Percentiles rank a stretch among this genome's conserved stretches.
Conservation (phyloP, 192 early-diverging fungal genomes). For the Lunasporangiospora selenospora region DNA sequence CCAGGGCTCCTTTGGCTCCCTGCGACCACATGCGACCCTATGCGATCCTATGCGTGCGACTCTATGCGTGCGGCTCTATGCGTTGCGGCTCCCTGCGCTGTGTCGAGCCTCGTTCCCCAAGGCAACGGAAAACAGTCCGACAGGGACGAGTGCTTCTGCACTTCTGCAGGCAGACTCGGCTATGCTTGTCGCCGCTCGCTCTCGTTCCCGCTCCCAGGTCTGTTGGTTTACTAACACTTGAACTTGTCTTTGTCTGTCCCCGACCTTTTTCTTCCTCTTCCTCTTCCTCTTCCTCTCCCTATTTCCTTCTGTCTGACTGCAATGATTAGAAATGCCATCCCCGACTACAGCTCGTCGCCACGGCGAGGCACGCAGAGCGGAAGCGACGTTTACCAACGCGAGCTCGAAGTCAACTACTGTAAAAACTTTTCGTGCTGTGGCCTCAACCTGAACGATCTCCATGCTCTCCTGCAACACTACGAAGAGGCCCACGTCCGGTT, state of each 20-base stretch:
- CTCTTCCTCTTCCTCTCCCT: too few relatives aligned
- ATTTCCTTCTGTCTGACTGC: too few relatives aligned
- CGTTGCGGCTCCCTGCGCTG: too few relatives aligned
- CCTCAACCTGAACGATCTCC: conserved; percentile 84
- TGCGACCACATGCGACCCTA: too few relatives aligned
- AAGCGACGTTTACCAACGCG: conserved; percentile 59
- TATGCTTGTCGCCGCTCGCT: conserved; percentile 1
- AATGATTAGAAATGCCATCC: conserved; percentile 1
- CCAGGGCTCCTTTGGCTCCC: too few relatives aligned
- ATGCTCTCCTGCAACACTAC: conserved; percentile 96
- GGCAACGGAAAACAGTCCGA: too few relatives aligned
- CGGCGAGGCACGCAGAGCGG: too few relatives aligned
- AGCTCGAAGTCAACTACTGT: conserved; percentile 91
- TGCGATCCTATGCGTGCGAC: too few relatives aligned
- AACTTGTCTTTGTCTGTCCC: background rate
- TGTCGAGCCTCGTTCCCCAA: too few relatives aligned
- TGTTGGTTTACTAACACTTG: too few relatives aligned
- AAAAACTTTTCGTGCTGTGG: conserved; percentile 98
- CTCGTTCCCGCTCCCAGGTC: background rate
- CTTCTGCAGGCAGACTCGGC: background rate
- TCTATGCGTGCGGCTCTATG: too few relatives aligned
- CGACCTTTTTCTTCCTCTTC: background rate
- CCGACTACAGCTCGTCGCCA: conserved; percentile 34
- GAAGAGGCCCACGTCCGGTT: conserved; percentile 93
- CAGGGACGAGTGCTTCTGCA: too few relatives aligned